A percentile compares a stretch with the other conserved stretches of the same genome.
Conservation (phyloP, 1,139 yeast species). For the Debaryomycetaceae sp. region DNA sequence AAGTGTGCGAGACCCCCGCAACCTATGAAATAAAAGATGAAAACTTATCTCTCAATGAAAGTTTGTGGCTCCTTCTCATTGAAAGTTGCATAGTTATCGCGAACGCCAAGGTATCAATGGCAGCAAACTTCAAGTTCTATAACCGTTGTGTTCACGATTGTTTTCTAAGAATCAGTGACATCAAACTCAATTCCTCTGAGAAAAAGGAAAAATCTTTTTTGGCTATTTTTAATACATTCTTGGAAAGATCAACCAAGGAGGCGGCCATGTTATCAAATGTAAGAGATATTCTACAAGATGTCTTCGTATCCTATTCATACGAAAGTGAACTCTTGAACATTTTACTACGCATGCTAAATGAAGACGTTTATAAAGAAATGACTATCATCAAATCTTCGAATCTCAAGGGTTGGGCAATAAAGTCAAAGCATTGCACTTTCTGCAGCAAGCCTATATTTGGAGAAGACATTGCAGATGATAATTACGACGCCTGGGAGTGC, state of each 20-base stretch:
- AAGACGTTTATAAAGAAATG: constrained; percentile 48
- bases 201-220: constrained; percentile 38
- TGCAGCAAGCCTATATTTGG: constrained; percentile 74
- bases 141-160: constrained; percentile 49
- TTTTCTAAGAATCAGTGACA: constrained; percentile 48
- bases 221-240: constrained; percentile 47
- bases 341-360: constrained; percentile 51
- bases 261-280: constrained; percentile 54
- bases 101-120: constrained; percentile 10
- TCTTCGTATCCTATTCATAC: constrained; percentile 61
- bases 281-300: constrained; percentile 57
- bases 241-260: constrained; percentile 29
- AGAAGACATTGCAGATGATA: constrained; percentile 39
- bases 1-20: constrained; percentile 24
- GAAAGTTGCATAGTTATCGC: constrained; percentile 25
- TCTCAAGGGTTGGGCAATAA: constrained; percentile 59
- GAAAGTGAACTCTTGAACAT: constrained; percentile 58
- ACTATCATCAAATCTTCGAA: constrained; percentile 35
- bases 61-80: constrained; percentile 38
- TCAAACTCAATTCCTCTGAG: constrained; percentile 28
- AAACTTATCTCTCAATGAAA: constrained; percentile 25
- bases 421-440: constrained; percentile 56
- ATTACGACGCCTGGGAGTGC: constrained; percentile 50
- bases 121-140: constrained; percentile 21
- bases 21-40: constrained; percentile 11